These are phyloP conservation scores for Naganishia onofrii DNA, from an alignment of 768 basidiomycete species.

Conservation along the genomic window DNA sequence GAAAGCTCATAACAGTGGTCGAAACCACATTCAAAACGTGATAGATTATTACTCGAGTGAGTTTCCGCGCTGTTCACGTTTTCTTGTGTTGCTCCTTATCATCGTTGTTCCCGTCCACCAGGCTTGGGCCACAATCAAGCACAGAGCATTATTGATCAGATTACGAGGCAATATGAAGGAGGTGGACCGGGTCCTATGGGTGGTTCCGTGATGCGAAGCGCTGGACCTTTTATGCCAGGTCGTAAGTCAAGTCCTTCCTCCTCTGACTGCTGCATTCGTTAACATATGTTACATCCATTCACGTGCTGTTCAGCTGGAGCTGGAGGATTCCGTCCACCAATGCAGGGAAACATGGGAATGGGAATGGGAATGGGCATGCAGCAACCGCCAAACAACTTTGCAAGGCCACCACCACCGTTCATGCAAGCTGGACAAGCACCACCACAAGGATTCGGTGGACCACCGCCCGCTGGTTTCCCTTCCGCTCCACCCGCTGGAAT, in stretches of 20 bases:
- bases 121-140: slow-evolving; percentile 81
- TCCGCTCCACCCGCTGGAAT: slow-evolving; percentile 9
- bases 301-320: background rate
- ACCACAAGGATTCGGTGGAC: slow-evolving; percentile 17
- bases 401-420: slow-evolving; percentile 6
- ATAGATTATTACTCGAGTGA: slow-evolving; percentile 93
- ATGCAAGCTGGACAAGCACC: slow-evolving; percentile 13
- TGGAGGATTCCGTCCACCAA: slow-evolving; percentile 20
- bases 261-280: background rate
- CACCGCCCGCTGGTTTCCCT: slow-evolving; percentile 10
- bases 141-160: slow-evolving; percentile 96
- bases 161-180: slow-evolving; percentile 82
- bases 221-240: slow-evolving; percentile 17
- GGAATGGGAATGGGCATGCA: background rate
- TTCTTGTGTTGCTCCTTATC: background rate
- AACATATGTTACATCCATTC: background rate
- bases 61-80: slow-evolving; percentile 39
- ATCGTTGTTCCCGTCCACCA: slow-evolving; percentile 34
- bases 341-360: slow-evolving; percentile 21
- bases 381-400: slow-evolving; percentile 18
- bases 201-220: slow-evolving; percentile 15
- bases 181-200: slow-evolving; percentile 28
- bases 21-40: slow-evolving; percentile 95
- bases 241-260: background rate
- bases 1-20: slow-evolving; percentile 95